Evolutionary conservation across 208 protist species (phyloP), one percentile per base, ranked within the genome.

Genomic region (Trypanosoma platydactyli): DNA sequence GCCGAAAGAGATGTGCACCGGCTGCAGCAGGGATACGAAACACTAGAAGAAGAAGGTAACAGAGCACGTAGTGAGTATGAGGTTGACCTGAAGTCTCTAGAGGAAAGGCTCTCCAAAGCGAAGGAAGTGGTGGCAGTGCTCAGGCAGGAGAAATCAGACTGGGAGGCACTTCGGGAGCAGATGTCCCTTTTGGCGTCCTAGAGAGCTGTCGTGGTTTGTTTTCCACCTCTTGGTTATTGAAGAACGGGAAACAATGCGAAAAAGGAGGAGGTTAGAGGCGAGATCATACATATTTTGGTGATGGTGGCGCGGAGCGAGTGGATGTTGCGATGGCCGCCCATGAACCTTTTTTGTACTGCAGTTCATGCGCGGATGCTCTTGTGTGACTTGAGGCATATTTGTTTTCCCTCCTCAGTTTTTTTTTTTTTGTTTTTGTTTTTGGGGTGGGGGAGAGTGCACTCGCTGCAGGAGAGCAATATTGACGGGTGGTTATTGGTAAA

Each of bases 91-190:
- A 29, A 48, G 12, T n/a, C 20, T 25, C 24, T 68, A 35, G 58
- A 73, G 33, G 42, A 58, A 68, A 64, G 46, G 49, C 50, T 90
- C 73, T 24, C 61, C 72, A 30, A 6, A 40, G 57, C 58, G n/a
- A 2, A 20, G 27, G 59, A 73, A 9, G 49, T 27, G 11, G 40
- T 66, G 25, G 51, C 63, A 27, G 55, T 77, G 9, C 71, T 92
- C 56, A 25, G 77, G 59, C 72, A 61, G 15, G 86, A 92, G 61
- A 78, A 79, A 27, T 57, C 69, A 15, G 83, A 90, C 49, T 92
- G 86, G 86, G 20, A 70, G 33, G 64, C 61, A 35, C 81, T 89
- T 44, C 60, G 72, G 24, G 25, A 79, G 22, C 76, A 86, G 18
- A 74, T 91, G 64, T 69, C 51, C 30, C 56, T 60, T 42, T 66